phyloP scores from a whole-genome alignment of 345 rosid species.

The Crucihimalaya himalaica region DNA sequence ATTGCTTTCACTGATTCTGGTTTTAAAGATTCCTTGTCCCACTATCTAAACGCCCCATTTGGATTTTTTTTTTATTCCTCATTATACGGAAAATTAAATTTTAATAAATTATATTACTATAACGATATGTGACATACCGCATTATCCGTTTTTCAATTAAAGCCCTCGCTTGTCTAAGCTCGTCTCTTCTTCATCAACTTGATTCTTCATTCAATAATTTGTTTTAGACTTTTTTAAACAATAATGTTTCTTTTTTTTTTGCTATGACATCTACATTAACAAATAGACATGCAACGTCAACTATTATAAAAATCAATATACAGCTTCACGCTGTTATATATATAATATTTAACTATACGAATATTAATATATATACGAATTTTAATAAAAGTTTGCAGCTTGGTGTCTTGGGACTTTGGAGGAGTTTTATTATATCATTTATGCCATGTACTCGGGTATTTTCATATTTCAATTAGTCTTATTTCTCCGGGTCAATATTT shows the following conservation, averaged over 20 bases:
- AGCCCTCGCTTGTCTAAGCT: slow-evolving; percentile 4
- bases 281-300: slow-evolving; percentile 17
- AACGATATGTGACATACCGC: not conserved
- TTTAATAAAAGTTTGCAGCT: not conserved
- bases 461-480: not conserved
- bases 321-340: not conserved
- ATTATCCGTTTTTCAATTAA: slow-evolving; percentile 21
- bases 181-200: slow-evolving; percentile 19
- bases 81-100: slow-evolving; percentile 6
- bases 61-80: slow-evolving; percentile 28
- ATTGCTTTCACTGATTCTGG: slow-evolving; percentile 7
- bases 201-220: slow-evolving; percentile 25
- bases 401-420: not conserved
- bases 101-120: not conserved
- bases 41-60: slow-evolving; percentile 11
- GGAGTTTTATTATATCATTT: not conserved
- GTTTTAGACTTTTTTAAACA: slow-evolving; percentile 22
- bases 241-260: not conserved
- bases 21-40: slow-evolving; percentile 2
- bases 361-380: not conserved
- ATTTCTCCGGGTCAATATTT: not conserved
- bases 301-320: slow-evolving; percentile 7
- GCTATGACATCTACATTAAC: slow-evolving; percentile 19
- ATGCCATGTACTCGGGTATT: not conserved
- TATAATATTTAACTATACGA: not conserved